Percentiles rank a stretch among this genome's conserved stretches.
These are phyloP conservation scores for Trametes gibbosa DNA, from an alignment of 768 basidiomycete species.

Conservation along the genomic window DNA sequence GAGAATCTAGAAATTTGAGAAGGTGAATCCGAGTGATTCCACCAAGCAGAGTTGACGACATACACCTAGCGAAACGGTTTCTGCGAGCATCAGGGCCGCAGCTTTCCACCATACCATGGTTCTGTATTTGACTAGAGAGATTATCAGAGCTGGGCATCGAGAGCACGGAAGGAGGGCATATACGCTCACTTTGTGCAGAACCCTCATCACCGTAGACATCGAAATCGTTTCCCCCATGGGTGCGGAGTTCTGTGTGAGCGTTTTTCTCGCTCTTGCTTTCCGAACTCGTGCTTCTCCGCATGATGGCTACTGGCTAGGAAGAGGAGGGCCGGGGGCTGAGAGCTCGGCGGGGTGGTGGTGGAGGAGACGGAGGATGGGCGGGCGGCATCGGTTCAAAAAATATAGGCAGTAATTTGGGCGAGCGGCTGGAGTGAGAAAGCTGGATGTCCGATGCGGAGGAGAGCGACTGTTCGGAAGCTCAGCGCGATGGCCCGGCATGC, in stretches of 20 bases:
- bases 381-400: neutral
- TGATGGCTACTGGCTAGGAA: neutral
- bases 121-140: slow-evolving; percentile 27
- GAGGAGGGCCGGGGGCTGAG: too few species aligned
- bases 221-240: slow-evolving; percentile 10
- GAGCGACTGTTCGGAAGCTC: neutral
- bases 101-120: slow-evolving; percentile 34
- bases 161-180: neutral
- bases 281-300: neutral
- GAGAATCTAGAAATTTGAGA: slow-evolving; percentile 23
- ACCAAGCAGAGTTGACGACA: slow-evolving; percentile 5
- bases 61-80: slow-evolving; percentile 32
- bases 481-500: neutral
- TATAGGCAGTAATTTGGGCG: too few species aligned
- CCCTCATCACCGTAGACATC: slow-evolving; percentile 29
- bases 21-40: neutral
- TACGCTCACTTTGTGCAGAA: slow-evolving; percentile 22
- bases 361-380: neutral
- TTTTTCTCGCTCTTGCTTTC: slow-evolving; percentile 2
- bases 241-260: neutral
- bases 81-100: slow-evolving; percentile 32
- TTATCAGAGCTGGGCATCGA: neutral
- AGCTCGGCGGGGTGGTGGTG: too few species aligned
- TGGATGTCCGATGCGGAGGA: too few species aligned
- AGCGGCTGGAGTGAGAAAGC: neutral